Base-by-base conservation (phyloP, 169 alveolate genomes). In the Theileria orientalis region DNA sequence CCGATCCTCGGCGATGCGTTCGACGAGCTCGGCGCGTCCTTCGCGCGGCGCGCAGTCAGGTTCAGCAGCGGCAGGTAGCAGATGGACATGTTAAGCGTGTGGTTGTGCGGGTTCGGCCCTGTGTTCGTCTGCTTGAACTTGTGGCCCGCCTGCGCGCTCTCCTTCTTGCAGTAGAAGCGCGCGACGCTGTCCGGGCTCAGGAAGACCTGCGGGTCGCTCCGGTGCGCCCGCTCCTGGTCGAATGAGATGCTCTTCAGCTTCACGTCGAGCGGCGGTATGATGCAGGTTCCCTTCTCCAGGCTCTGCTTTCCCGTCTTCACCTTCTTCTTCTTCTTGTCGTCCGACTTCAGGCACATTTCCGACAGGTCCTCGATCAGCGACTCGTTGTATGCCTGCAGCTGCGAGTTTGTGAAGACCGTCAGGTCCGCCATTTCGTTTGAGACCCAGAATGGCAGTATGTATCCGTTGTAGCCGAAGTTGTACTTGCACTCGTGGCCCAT, bases 21-120 rank as follows among this genome's bases (percentile, higher is more conserved):
- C 21, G 57, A 8, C 3, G 30, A 21, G 16, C 30, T n/a, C 3
- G 30, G 30, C 21, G 7, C 21, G 16, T 47, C 21, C 57, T 47
- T 3, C 7, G 16, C 21, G n/a, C n/a, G n/a, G 5, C 44, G 5
- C 5, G 44, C 9, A 27, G 14, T 54, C 42, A 82, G 47, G 66
- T 73, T 72, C 37, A 82, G 85, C 79, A 82, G 33, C 49, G 84
- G 1, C 57, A 73, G 64, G 84, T 67, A 79, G 13, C 87, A 75
- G 21, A 63, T 40, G 37, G 87, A 72, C 42, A 72, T 66, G 67
- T 79, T 79, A 27, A 72, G 46, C 49, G 52, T 74, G 30, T 62
- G 66, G 0, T 78, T 75, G 30, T 67, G 51, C n/a, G 73, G 57
- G 2, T 79, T 77, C 63, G 46, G 42, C 23, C 61, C 29, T 25